phyloP scores from a whole-genome alignment of 768 basidiomycete species.

The Boletus tylopilopsis region DNA sequence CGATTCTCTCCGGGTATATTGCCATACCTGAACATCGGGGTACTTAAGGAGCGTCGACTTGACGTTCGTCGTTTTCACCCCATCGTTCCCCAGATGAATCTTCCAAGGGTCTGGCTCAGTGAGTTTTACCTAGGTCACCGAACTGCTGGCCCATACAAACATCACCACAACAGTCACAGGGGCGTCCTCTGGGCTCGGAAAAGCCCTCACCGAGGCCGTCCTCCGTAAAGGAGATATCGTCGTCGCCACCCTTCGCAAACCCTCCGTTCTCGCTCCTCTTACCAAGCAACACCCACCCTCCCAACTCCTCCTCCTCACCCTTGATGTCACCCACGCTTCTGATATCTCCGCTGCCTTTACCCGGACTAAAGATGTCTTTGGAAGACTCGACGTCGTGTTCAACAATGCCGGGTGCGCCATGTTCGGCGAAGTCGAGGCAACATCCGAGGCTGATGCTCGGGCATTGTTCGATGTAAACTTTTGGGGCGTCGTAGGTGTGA shows the following conservation, averaged over 20 bases:
- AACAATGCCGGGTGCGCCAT: conserved; percentile 37
- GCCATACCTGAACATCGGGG: no score
- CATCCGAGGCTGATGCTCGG: conserved; percentile 28
- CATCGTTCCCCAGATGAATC: not conserved
- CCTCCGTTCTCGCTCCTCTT: conserved; percentile 28
- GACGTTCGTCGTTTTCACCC: not conserved
- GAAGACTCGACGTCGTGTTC: conserved; percentile 41
- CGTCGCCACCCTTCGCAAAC: conserved; percentile 41
- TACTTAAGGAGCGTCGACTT: no score
- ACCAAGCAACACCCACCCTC: conserved; percentile 20
- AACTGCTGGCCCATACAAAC: no score
- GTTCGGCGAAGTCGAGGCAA: conserved; percentile 33
- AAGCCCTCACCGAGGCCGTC: conserved; percentile 26
- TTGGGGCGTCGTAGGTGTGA: conserved; percentile 15
- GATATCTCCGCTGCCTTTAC: conserved; percentile 35
- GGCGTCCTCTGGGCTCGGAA: conserved; percentile 37
- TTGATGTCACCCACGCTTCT: conserved; percentile 35
- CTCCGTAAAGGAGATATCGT: conserved; percentile 36
- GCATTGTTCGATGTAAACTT: conserved; percentile 34
- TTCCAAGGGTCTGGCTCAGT: conserved; percentile 13
- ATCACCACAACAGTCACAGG: conserved; percentile 27
- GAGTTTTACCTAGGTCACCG: no score
- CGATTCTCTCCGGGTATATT: no score
- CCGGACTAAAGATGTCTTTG: conserved; percentile 30
- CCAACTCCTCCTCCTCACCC: conserved; percentile 32